A percentile compares a stretch with the other conserved stretches of the same genome.
Evolutionary conservation across 192 early-diverging fungal genomes (phyloP).

Genomic region (Phycomyces nitens): DNA sequence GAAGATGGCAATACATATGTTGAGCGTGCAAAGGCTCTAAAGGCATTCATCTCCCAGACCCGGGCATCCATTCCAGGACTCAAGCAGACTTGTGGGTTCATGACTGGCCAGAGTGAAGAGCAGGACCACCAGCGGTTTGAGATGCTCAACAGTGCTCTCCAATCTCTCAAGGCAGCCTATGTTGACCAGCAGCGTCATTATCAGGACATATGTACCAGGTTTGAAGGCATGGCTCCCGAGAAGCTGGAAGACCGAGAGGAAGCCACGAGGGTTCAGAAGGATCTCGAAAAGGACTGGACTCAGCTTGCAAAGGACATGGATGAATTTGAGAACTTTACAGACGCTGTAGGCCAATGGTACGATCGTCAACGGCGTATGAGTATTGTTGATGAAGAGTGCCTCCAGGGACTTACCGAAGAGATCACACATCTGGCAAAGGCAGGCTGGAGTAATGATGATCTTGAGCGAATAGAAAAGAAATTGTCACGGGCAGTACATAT

Average conservation of each 20-base stretch:
- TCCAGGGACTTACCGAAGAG: constrained; percentile 6
- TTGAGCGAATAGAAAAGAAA: constrained; percentile 10
- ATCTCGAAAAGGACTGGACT: constrained; percentile 20
- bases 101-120: constrained; percentile 26
- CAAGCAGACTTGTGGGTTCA: constrained; percentile 32
- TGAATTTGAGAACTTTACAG: constrained; percentile 9
- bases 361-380: constrained; percentile 24
- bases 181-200: constrained; percentile 6
- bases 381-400: constrained; percentile 12
- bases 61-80: constrained; percentile 13
- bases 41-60: constrained; percentile 4
- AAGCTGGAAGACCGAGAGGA: constrained; percentile 18
- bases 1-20: constrained; percentile 19
- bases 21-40: constrained; percentile 1
- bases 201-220: constrained; percentile 11
- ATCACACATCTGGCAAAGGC: constrained; percentile 1
- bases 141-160: constrained; percentile 3
- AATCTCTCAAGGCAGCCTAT: background rate
- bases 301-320: constrained; percentile 12
- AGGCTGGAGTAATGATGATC: constrained; percentile 8
- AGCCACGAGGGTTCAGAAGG: background rate
- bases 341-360: constrained; percentile 27
- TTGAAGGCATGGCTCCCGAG: constrained; percentile 7
- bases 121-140: constrained; percentile 24
- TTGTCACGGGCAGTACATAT: background rate